phyloP scores from a whole-genome alignment of 768 basidiomycete species.

The Mycena filopes region DNA sequence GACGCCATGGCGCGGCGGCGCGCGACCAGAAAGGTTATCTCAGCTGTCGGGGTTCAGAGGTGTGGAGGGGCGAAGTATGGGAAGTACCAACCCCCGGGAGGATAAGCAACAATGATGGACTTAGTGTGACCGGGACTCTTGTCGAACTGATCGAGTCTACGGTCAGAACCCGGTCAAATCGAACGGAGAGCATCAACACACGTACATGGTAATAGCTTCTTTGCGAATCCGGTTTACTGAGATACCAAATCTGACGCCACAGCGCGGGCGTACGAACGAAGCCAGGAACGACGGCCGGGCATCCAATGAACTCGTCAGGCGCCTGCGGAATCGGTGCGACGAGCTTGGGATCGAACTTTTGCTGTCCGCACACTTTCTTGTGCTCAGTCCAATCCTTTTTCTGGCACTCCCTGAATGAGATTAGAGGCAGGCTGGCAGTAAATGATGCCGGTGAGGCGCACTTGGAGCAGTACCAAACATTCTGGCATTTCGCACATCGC shows the following conservation, averaged over 20 bases:
- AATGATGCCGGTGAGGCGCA: background rate
- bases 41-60: background rate
- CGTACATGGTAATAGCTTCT: background rate
- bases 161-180: background rate
- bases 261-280: background rate
- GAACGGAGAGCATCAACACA: background rate
- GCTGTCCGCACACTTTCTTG: background rate
- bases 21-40: background rate
- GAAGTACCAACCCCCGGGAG: background rate
- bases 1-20: slow-evolving; percentile 14
- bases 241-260: background rate
- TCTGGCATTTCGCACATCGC: background rate
- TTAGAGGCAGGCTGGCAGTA: background rate
- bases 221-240: background rate
- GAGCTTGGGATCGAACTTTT: background rate
- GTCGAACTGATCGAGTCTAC: too few species aligned
- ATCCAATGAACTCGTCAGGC: background rate
- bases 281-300: background rate
- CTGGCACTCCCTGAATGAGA: background rate
- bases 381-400: background rate
- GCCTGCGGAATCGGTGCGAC: background rate
- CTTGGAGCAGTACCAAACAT: slow-evolving; percentile 11
- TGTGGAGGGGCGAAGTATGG: too few species aligned
- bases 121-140: background rate
- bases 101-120: background rate